Conservation (phyloP, 2,329 filamentous ascomycete genomes). For the Eutypella sp. region DNA sequence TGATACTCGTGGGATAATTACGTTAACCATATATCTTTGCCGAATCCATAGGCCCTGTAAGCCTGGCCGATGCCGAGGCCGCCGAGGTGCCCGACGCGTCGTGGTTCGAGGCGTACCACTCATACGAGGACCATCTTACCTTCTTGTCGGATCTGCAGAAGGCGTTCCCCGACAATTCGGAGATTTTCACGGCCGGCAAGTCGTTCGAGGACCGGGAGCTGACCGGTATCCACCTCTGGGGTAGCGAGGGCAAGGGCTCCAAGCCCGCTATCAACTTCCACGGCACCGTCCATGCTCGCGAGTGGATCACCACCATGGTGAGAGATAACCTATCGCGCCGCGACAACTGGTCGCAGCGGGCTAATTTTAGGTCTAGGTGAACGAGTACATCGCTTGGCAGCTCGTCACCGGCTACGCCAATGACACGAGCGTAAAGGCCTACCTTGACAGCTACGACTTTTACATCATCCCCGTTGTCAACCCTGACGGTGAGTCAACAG, state of each 20-base stretch:
- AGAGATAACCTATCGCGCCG: constrained; percentile 45
- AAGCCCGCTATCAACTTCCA: constrained; percentile 48
- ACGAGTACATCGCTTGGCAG: constrained; percentile 44
- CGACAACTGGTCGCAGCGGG: not conserved
- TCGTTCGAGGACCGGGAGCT: constrained; percentile 48
- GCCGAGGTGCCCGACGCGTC: constrained; percentile 28
- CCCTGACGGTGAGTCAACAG: constrained; percentile 39
- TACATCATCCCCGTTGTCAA: constrained; percentile 52
- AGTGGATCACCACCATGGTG: constrained; percentile 52
- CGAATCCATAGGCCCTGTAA: constrained; percentile 10
- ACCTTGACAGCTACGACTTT: constrained; percentile 54
- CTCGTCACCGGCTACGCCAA: constrained; percentile 39
- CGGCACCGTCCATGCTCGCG: constrained; percentile 48
- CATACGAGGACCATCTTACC: constrained; percentile 45
- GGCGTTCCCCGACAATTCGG: constrained; percentile 40
- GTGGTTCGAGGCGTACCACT: constrained; percentile 51
- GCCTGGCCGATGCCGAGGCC: constrained; percentile 1
- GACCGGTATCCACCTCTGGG: constrained; percentile 54
- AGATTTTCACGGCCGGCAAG: constrained; percentile 41
- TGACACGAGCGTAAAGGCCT: constrained; percentile 33
- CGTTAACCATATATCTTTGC: constrained; percentile 4
- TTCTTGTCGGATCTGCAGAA: constrained; percentile 43
- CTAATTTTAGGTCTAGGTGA: constrained; percentile 20
- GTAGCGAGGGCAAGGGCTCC: constrained; percentile 35
- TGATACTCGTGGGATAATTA: not conserved